Base-by-base conservation (phyloP, 2,329 filamentous ascomycete species). In the Trichoderma simmonsii region DNA sequence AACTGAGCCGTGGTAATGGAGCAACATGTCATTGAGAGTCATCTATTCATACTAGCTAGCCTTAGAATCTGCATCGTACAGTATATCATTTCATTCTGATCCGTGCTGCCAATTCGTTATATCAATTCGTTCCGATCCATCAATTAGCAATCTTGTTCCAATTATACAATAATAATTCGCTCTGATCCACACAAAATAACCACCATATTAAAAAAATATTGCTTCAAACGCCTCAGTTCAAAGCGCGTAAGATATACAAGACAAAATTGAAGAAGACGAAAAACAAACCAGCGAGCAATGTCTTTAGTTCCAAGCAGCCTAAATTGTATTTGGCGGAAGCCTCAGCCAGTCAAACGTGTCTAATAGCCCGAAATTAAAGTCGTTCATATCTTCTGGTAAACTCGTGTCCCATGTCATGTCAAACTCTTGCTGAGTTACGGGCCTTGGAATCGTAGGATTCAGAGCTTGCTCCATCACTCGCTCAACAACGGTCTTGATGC, bases 271-370 rank as follows among this genome's bases (percentile, higher is more conserved):
- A 24, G 43, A 51, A 21, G n/a, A 48, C 7, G 7, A 3, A 21
- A 30, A 21, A 1, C 4, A 6, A 11, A 12, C 2, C 12, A n/a
- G 28, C 43, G 7, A 8, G 36, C 1, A n/a, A 26, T 7, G 6
- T 9, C 3, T n/a, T 4, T 30, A 4, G 12, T 30, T 34, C 18
- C n/a, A 48, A 30, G 14, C 32, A 36, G 60, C n/a, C 28, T 70
- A 61, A 21, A 70, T 51, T 9, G 57, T 15, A 28, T 34, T 51
- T 1, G 36, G 36, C 0, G 67, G 67, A 28, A 56, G 63, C 3
- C 81, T 75, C 64, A 85, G 75, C 84, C 84, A 86, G 71, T 85
- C 83, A 75, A 85, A 86, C 0, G 85, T 86, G 73, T 86, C 83
- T 1, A 86, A 74, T 32, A 86, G 77, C 69, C 85, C 84, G 66